A percentile compares a stretch with the other conserved stretches of the same genome.
These are phyloP conservation scores for Acer saccharum DNA, from an alignment of 345 rosid species.

Conservation along the genomic window DNA sequence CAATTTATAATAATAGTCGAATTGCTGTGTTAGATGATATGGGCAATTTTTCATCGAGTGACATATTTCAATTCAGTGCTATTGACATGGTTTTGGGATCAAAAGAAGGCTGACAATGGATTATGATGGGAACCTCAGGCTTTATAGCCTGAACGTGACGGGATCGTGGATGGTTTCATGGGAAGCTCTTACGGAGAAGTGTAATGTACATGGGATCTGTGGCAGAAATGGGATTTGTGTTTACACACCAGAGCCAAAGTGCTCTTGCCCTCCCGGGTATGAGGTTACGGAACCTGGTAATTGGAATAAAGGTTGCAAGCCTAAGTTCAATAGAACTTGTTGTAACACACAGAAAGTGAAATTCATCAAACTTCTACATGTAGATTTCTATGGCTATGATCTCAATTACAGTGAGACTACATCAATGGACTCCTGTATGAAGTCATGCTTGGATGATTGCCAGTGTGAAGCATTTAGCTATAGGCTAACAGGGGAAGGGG, in stretches of 20 bases:
- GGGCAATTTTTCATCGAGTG: slow-evolving; percentile 41
- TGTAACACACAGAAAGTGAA: slow-evolving; percentile 10
- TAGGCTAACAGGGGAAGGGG: slow-evolving; percentile 24
- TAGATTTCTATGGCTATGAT: slow-evolving; percentile 45
- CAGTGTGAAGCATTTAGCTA: slow-evolving; percentile 43
- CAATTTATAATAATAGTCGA: slow-evolving; percentile 28
- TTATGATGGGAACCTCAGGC: slow-evolving; percentile 48
- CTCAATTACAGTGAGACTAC: fast-evolving
- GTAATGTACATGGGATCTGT: slow-evolving; percentile 45
- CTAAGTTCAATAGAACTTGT: slow-evolving; percentile 30
- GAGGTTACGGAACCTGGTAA: slow-evolving; percentile 25
- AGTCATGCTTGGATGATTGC: slow-evolving; percentile 34
- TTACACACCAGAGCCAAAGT: slow-evolving; percentile 35
- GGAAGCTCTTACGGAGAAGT: slow-evolving; percentile 29
- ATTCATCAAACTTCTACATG: slow-evolving; percentile 27
- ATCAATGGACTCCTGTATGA: slow-evolving; percentile 32
- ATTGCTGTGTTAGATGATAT: slow-evolving; percentile 18
- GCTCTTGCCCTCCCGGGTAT: slow-evolving; percentile 51
- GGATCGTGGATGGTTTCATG: slow-evolving; percentile 38
- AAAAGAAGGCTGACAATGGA: slow-evolving; percentile 45
- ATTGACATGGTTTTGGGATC: slow-evolving; percentile 33
- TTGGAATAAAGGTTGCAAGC: slow-evolving; percentile 52
- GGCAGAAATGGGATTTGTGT: slow-evolving; percentile 49
- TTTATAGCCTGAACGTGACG: slow-evolving; percentile 34
- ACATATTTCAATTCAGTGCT: slow-evolving; percentile 33